Base-by-base conservation (phyloP, 2,329 filamentous ascomycete genomes). In the Xenosphaeropsis pyriputrescens region DNA sequence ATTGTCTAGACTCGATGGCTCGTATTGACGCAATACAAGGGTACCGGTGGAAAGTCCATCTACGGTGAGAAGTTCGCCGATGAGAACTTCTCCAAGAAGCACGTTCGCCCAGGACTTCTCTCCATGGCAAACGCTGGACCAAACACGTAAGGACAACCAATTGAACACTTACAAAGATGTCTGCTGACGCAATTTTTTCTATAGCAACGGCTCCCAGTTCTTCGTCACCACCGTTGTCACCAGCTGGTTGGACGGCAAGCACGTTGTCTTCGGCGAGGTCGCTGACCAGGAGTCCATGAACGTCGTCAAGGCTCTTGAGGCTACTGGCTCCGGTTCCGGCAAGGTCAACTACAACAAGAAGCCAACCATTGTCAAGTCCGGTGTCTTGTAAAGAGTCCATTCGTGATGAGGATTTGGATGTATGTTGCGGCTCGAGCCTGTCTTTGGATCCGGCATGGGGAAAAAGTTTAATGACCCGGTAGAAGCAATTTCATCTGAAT, bases 141-240 rank as follows among this genome's bases (percentile, higher is more conserved):
- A 57, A 93, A 96, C 80, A 96, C 89, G 75, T 79, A 68, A 62
- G 72, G 48, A 34, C 15, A 22, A 32, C 53, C 40, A 41, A 39
- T 29, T 13, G 38, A 34, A 41, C 68, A 85, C 57, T 70, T 70
- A n/a, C 55, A 75, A 6, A 26, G 5, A 26, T 76, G 58, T 79
- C 85, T 60, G 79, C 79, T 33, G 18, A 59, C 33, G 67, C 63
- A 80, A 63, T 78, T 85, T 29, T 61, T 64, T 65, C 18, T 64
- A 63, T 45, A 94, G 91, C 61, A 98, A 98, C 67, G 91, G 91
- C 54, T 93, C 85, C 37, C 89, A 96, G 64, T 96, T 96, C 73
- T 96, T 96, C 71, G 68, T 96, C 58, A 96, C 89, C 54, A 96
- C 89, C 40, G 85, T 93, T 36, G 72, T 78, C 43, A 96, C 91